These are phyloP conservation scores for Pterocarpus macrocarpus DNA, from an alignment of 306 rosid species.

Conservation along the genomic window DNA sequence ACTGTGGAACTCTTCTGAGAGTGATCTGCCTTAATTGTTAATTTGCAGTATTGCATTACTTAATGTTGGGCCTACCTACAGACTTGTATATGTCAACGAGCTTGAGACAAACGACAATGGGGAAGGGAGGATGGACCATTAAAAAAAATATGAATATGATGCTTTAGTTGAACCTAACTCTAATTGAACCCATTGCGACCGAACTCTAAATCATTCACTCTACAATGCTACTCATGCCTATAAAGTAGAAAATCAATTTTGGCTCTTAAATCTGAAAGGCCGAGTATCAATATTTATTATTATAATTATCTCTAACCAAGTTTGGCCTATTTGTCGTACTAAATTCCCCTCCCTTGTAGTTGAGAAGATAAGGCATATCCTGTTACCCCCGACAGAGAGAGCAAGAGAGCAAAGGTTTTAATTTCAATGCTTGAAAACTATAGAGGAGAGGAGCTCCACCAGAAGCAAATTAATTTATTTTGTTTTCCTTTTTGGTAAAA, in stretches of 20 bases:
- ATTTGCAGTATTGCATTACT: neutral
- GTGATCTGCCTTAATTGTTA: neutral
- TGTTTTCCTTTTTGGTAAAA: too few species aligned
- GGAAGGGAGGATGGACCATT: conserved; percentile 8
- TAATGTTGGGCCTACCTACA: neutral
- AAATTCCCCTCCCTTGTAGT: neutral
- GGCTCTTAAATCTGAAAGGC: neutral
- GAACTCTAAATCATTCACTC: conserved; percentile 33
- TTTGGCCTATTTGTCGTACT: neutral
- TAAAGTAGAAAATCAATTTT: neutral
- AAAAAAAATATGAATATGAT: conserved; percentile 3
- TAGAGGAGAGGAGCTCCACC: too few species aligned
- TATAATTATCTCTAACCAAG: neutral
- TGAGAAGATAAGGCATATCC: neutral
- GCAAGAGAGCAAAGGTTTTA: too few species aligned
- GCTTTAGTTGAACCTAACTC: conserved; percentile 48
- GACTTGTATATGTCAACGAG: conserved; percentile 12
- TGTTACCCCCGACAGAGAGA: neutral
- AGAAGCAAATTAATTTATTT: too few species aligned
- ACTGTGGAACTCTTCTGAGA: neutral
- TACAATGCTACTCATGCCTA: conserved; percentile 18
- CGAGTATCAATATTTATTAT: neutral
- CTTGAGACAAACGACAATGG: conserved; percentile 40
- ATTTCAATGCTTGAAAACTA: too few species aligned
- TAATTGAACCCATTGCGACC: conserved; percentile 1